Percentiles rank a stretch among this genome's conserved stretches.
Conservation (phyloP, 1,284 basidiomycete genomes). For the Cryptococcus floricola region DNA sequence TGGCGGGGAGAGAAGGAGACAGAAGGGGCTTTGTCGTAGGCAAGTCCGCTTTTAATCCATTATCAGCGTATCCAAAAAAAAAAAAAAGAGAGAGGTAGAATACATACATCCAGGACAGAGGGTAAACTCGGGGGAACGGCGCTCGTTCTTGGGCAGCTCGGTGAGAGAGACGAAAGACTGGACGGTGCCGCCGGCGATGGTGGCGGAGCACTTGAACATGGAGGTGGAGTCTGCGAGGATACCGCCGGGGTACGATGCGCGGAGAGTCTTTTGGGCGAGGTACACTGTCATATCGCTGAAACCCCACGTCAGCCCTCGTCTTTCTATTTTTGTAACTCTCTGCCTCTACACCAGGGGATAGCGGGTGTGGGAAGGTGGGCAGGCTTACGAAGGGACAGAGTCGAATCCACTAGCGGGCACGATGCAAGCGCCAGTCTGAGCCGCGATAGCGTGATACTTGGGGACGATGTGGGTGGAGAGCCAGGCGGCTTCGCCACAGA, state of each 20-base stretch:
- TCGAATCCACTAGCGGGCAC: conserved; percentile 69
- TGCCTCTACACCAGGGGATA: too few species aligned
- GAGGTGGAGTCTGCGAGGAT: conserved; percentile 51
- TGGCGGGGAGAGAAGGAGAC: conserved; percentile 52
- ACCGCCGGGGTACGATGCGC: conserved; percentile 49
- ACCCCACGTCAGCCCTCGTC: not conserved
- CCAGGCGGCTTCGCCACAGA: conserved; percentile 59
- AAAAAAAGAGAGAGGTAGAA: not conserved
- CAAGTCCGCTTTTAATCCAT: not conserved
- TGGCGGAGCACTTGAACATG: conserved; percentile 55
- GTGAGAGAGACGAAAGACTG: conserved; percentile 55
- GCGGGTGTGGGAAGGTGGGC: not conserved
- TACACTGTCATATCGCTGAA: conserved; percentile 58
- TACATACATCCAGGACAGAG: conserved; percentile 24
- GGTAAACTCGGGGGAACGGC: conserved; percentile 39
- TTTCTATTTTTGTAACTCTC: too few species aligned
- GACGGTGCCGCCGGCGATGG: conserved; percentile 68
- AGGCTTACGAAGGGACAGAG: conserved; percentile 59
- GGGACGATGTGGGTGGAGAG: conserved; percentile 55
- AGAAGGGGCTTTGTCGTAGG: conserved; percentile 48
- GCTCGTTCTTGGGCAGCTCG: conserved; percentile 51
- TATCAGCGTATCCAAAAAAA: not conserved
- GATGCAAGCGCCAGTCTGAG: conserved; percentile 63
- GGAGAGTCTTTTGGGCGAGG: conserved; percentile 53
- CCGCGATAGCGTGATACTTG: conserved; percentile 63